Percentiles rank a stretch among this genome's conserved stretches.
phyloP scores from a whole-genome alignment of 176 grass and related monocot genomes.

The Aegilops longissima region DNA sequence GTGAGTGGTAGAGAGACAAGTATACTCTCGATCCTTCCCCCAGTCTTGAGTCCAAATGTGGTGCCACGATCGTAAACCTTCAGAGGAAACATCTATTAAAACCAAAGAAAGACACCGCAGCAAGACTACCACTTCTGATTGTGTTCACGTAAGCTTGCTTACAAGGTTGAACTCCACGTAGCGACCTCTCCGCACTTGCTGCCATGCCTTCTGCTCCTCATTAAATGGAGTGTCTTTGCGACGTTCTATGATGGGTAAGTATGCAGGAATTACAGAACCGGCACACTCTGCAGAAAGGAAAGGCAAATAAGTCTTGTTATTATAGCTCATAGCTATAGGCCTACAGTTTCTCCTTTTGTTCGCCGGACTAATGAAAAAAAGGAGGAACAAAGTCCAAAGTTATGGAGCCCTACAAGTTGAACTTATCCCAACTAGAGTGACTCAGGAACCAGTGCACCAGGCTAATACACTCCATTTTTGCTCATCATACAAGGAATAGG shows the following conservation, averaged over 20 bases:
- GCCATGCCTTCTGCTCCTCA: conserved; percentile 93
- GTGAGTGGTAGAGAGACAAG: conserved; percentile 89
- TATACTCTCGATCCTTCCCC: conserved; percentile 96
- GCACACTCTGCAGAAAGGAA: conserved; percentile 64
- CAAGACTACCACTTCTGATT: neutral
- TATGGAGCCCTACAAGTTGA: neutral
- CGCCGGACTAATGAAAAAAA: no score
- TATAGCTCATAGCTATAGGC: neutral
- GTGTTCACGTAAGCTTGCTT: conserved; percentile 15
- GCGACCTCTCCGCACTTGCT: conserved; percentile 88
- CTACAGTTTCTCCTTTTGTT: no score
- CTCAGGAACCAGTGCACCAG: neutral
- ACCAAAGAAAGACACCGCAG: neutral
- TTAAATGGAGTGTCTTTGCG: conserved; percentile 87
- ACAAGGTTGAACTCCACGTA: conserved; percentile 99
- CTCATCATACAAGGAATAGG: conserved; percentile 8
- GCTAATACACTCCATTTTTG: neutral
- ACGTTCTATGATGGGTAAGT: conserved; percentile 84
- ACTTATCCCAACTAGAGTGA: neutral
- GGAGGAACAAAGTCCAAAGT: neutral
- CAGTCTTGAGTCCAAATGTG: conserved; percentile 96
- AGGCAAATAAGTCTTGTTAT: neutral
- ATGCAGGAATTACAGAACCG: conserved; percentile 85
- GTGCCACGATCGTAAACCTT: conserved; percentile 98
- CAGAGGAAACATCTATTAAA: neutral